These are phyloP conservation scores for Podila minutissima DNA, from an alignment of 192 early-diverging fungal genomes.

Conservation along the genomic window DNA sequence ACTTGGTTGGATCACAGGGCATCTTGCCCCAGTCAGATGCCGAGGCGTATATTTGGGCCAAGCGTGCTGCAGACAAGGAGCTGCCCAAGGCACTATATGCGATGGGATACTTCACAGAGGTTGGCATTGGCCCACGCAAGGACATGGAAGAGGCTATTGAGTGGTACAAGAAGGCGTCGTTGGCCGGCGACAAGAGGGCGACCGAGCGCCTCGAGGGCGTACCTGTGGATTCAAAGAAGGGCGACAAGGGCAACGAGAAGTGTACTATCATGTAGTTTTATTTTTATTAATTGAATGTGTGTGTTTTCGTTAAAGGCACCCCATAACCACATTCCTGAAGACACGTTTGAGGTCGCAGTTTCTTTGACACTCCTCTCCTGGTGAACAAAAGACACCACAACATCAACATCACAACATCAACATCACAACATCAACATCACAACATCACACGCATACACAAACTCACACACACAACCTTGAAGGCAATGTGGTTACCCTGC, in stretches of 20 bases:
- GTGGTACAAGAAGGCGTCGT: conserved; percentile 76
- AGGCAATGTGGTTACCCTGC: too few species aligned
- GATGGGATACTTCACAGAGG: conserved; percentile 73
- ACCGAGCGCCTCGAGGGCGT: conserved; percentile 63
- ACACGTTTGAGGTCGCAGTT: too few species aligned
- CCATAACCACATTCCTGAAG: too few species aligned
- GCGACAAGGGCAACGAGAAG: conserved; percentile 60
- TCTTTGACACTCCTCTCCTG: too few species aligned
- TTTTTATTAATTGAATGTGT: not conserved
- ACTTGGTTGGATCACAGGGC: conserved; percentile 66
- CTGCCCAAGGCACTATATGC: conserved; percentile 72
- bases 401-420: too few species aligned
- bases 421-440: too few species aligned
- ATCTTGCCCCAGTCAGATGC: conserved; percentile 70
- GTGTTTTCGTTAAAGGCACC: not conserved
- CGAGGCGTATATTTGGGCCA: conserved; percentile 73
- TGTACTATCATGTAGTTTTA: conserved; percentile 42
- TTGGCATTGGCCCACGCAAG: conserved; percentile 68
- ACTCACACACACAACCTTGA: too few species aligned
- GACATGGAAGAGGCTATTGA: conserved; percentile 65
- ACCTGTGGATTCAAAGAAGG: conserved; percentile 48
- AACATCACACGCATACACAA: too few species aligned
- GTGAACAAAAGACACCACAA: too few species aligned
- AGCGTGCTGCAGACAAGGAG: conserved; percentile 66
- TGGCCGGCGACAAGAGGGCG: conserved; percentile 69